Evolutionary conservation across 257 asterid genomes (phyloP).

Genomic region (Nicotiana noctiflora): DNA sequence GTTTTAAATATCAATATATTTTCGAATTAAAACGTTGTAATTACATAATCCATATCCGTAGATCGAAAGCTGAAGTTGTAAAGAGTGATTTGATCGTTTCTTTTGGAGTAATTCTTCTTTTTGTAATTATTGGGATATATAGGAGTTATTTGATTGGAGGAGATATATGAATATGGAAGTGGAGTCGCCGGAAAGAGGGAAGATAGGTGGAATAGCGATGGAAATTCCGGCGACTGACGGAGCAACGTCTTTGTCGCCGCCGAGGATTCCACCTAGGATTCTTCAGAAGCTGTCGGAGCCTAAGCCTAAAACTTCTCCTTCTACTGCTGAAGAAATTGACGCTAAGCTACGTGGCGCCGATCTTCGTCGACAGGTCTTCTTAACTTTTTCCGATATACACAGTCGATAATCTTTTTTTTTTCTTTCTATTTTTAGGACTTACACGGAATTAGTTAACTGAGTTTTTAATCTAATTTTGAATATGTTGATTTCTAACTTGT

Average conservation of each 20-base stretch:
- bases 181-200: conserved; percentile 70
- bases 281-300: conserved; percentile 71
- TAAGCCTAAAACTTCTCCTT: conserved; percentile 52
- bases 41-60: background rate
- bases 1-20: background rate
- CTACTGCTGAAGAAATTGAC: conserved; percentile 73
- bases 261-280: conserved; percentile 72
- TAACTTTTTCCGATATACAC: background rate
- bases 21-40: background rate
- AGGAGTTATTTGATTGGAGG: conserved; percentile 17
- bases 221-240: conserved; percentile 78
- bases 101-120: conserved; percentile 20
- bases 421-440: background rate
- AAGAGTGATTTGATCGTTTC: conserved; percentile 11
- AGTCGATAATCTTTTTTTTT: background rate
- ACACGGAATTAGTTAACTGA: background rate
- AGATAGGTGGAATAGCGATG: conserved; percentile 50
- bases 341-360: conserved; percentile 86
- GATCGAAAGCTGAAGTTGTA: background rate
- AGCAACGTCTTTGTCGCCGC: conserved; percentile 63
- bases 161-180: conserved; percentile 24
- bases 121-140: background rate
- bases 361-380: conserved; percentile 78
- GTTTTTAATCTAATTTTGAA: background rate
- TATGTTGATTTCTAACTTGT: background rate